Percentiles rank a stretch among this genome's conserved stretches.
phyloP scores from a whole-genome alignment of 371 early-diverging fungal species.

The Actinomortierella ambigua region DNA sequence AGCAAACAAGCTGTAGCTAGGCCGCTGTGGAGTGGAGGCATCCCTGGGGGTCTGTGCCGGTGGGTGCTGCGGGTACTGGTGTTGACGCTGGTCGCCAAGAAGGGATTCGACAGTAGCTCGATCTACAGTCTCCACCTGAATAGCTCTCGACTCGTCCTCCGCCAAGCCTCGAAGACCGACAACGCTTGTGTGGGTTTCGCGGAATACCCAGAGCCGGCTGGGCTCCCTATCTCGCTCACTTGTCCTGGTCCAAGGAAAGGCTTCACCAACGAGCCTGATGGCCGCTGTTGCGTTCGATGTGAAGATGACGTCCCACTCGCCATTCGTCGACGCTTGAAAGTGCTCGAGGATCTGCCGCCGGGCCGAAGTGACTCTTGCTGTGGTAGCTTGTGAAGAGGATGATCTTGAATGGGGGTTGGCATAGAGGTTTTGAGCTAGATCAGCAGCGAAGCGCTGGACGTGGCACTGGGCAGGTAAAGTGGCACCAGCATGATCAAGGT shows the following conservation, averaged over 20 bases:
- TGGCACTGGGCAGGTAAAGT: slow-evolving; percentile 56
- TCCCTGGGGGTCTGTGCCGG: slow-evolving; percentile 5
- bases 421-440: slow-evolving; percentile 55
- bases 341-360: slow-evolving; percentile 54
- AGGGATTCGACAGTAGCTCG: too few species aligned
- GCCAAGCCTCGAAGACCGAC: slow-evolving; percentile 68
- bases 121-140: slow-evolving; percentile 22
- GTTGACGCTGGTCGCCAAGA: neutral
- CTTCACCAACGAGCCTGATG: slow-evolving; percentile 60
- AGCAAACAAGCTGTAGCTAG: slow-evolving; percentile 57
- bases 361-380: slow-evolving; percentile 50
- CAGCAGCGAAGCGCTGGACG: slow-evolving; percentile 47
- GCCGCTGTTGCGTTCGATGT: slow-evolving; percentile 67
- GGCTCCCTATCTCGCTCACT: neutral
- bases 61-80: too few species aligned
- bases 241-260: slow-evolving; percentile 51
- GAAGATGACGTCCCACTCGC: slow-evolving; percentile 59
- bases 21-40: too few species aligned
- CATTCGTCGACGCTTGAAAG: slow-evolving; percentile 50
- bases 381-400: slow-evolving; percentile 54
- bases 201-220: slow-evolving; percentile 55
- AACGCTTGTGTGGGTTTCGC: slow-evolving; percentile 70
- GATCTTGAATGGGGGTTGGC: slow-evolving; percentile 75
- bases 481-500: slow-evolving; percentile 74
- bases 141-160: slow-evolving; percentile 11